Evolutionary conservation across 257 asterid species (phyloP).

Genomic region (Agastache rugosa): DNA sequence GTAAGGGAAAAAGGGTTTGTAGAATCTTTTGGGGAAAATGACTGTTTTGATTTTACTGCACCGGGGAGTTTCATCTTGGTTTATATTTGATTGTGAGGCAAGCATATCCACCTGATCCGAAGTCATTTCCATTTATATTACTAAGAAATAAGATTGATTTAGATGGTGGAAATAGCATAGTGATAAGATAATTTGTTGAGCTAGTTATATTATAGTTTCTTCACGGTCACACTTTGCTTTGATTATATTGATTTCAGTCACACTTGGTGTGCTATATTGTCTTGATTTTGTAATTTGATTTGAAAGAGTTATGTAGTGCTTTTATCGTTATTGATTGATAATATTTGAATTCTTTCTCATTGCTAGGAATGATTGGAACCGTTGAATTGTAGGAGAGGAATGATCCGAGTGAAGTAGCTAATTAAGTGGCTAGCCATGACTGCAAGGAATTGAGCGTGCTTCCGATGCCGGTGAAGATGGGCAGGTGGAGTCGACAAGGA

Average conservation of each 20-base stretch:
- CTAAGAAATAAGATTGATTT: slow-evolving; percentile 96
- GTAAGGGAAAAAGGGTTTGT: not conserved
- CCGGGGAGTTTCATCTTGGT: not conserved
- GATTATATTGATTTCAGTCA: slow-evolving; percentile 49
- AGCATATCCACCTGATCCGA: slow-evolving; percentile 93
- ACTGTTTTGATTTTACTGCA: not conserved
- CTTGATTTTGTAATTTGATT: too few relatives aligned
- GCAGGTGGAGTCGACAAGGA: too few relatives aligned
- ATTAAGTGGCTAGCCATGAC: too few relatives aligned
- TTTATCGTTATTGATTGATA: too few relatives aligned
- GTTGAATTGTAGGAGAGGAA: too few relatives aligned
- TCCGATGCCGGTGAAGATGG: too few relatives aligned
- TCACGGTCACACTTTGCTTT: slow-evolving; percentile 24
- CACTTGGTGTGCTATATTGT: too few relatives aligned
- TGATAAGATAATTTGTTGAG: slow-evolving; percentile 58
- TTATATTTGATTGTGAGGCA: slow-evolving; percentile 44
- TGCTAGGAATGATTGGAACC: too few relatives aligned
- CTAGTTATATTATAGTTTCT: slow-evolving; percentile 15
- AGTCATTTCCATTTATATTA: slow-evolving; percentile 92
- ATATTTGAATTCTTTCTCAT: too few relatives aligned
- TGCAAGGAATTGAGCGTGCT: too few relatives aligned
- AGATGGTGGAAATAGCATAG: slow-evolving; percentile 98
- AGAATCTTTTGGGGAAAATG: slow-evolving; percentile 11
- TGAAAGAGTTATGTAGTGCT: too few relatives aligned
- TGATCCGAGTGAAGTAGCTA: too few relatives aligned